phyloP scores from a whole-genome alignment of 768 basidiomycete species.

The Amanita pallidorosea region DNA sequence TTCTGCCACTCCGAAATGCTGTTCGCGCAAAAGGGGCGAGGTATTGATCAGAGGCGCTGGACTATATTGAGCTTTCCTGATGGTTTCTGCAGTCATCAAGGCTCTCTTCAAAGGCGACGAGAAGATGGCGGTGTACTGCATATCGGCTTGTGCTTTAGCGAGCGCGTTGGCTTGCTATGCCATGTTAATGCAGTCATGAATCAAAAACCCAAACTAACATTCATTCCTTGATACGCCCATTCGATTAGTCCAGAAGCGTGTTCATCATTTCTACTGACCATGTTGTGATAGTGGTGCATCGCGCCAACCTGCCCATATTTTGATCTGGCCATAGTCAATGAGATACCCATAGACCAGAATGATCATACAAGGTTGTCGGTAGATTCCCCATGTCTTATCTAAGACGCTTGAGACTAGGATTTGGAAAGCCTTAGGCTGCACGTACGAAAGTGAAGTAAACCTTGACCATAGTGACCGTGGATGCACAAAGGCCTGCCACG shows the following conservation, averaged over 20 bases:
- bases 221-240: conserved; percentile 33
- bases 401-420: background rate
- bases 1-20: conserved; percentile 61
- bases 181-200: background rate
- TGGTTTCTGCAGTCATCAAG: conserved; percentile 44
- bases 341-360: background rate
- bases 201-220: conserved; percentile 19
- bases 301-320: conserved; percentile 66
- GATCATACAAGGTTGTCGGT: conserved; percentile 58
- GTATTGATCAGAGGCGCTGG: conserved; percentile 36
- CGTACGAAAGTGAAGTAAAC: conserved; percentile 4
- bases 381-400: conserved; percentile 75
- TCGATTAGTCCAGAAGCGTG: background rate
- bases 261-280: conserved; percentile 28
- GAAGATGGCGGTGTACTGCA: conserved; percentile 44
- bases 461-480: conserved; percentile 2
- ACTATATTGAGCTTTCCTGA: conserved; percentile 36
- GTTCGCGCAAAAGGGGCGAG: conserved; percentile 51
- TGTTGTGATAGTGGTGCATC: conserved; percentile 69
- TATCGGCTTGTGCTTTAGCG: conserved; percentile 37
- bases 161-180: conserved; percentile 55
- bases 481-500: too few species aligned
- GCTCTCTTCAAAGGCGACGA: conserved; percentile 62
- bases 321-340: conserved; percentile 11
- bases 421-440: background rate